Evolutionary conservation across 2,329 filamentous ascomycete species (phyloP), one percentile per base, ranked within the genome.

Genomic region (Sclerotinia sclerotiorum): DNA sequence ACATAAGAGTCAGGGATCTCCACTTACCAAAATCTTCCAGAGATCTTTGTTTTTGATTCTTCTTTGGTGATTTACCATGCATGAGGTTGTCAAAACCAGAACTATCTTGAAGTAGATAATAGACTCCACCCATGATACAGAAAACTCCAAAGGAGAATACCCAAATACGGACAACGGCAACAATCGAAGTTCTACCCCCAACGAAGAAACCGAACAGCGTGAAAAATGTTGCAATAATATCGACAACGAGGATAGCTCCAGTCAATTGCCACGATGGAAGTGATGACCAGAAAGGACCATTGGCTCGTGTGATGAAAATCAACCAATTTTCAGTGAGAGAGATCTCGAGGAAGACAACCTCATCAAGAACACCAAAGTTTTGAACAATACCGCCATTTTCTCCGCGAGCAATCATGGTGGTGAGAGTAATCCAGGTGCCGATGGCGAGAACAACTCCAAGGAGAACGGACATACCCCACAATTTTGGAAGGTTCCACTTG

Each of bases 271-370:
- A 94, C 70, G 92, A 96, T 70, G 93, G 93, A 69, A 93, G 87
- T 32, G 91, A 94, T 3, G 91, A 93, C 92, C 92, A 96, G 86
- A 96, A 94, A 67, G 92, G 92, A 77, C 93, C 92, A 81, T 94
- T 94, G 81, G 92, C 90, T 85, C 93, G 92, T 73, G 93, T 97
- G 82, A 97, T 94, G 84, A 97, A 96, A 81, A 97, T 97, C 65
- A 97, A 86, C 93, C 93, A 97, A 83, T 96, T 97, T 85, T 97
- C 92, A 70, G 93, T 94, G 67, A 97, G 87, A 17, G 91, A 92
- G 79, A 97, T 92, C 82, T 97, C 88, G 49, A 97, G 88, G 87
- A 97, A 97, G 76, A 97, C 81, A 69, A 97, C 88, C 75, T 89
- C 88, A 74, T 97, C 92, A 67, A 91, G 83, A 78, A 89, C 86